phyloP scores from a whole-genome alignment of 768 basidiomycete species.

The Calocera cornea region DNA sequence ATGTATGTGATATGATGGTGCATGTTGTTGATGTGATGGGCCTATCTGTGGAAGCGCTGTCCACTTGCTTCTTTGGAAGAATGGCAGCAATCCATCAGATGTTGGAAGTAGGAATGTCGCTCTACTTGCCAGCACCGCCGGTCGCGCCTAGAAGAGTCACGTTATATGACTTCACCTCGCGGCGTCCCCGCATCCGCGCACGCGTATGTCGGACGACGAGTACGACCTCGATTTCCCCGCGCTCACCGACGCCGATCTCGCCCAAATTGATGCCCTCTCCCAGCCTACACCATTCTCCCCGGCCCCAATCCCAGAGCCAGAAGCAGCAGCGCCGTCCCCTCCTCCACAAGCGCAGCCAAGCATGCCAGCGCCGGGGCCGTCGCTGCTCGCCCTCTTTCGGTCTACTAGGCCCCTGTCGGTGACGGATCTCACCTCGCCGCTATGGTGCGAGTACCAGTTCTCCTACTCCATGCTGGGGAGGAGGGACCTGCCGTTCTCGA shows the following conservation, averaged over 20 bases:
- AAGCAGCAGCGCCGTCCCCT: not conserved
- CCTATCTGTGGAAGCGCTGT: no score
- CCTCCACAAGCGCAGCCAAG: no score
- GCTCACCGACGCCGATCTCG: not conserved
- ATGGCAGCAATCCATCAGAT: no score
- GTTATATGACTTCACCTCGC: no score
- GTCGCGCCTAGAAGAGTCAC: no score
- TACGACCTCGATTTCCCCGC: not conserved
- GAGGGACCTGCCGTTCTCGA: not conserved
- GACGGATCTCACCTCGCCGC: not conserved
- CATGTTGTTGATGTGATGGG: no score
- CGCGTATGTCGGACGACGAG: conserved; percentile 1
- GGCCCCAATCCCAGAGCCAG: not conserved
- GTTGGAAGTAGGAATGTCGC: no score
- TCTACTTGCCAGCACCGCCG: no score
- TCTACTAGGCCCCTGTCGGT: not conserved
- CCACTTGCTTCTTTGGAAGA: no score
- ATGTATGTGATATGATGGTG: not conserved
- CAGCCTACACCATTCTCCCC: not conserved
- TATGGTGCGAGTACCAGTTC: conserved; percentile 2
- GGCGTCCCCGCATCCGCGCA: not conserved
- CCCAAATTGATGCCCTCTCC: not conserved
- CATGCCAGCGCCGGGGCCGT: not conserved
- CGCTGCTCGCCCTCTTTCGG: not conserved
- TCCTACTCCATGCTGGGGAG: not conserved